These are phyloP conservation scores for Spathaspora arborariae DNA, from an alignment of 805 yeast genomes.

Conservation along the genomic window DNA sequence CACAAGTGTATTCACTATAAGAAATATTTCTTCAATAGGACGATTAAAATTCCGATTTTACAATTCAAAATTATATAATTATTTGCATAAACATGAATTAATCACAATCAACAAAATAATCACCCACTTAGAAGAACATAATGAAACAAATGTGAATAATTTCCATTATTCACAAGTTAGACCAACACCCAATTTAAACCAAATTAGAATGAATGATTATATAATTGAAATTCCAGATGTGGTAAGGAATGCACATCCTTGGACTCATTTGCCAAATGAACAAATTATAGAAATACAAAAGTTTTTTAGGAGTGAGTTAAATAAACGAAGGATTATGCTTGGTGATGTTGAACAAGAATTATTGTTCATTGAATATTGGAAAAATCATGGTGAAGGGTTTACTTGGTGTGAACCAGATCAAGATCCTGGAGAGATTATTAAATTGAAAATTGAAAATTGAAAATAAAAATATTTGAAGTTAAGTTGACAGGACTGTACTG, in stretches of 20 bases:
- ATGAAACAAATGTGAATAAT: constrained; percentile 37
- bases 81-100: constrained; percentile 29
- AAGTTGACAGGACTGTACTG: too few relatives aligned
- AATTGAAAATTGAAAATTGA: constrained; percentile 10
- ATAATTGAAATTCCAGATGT: constrained; percentile 17
- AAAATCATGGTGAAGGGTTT: constrained; percentile 31
- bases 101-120: constrained; percentile 29
- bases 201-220: constrained; percentile 18
- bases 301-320: constrained; percentile 21
- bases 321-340: constrained; percentile 29
- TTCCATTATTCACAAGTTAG: constrained; percentile 33
- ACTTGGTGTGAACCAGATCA: constrained; percentile 46
- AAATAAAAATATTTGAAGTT: too few relatives aligned
- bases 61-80: constrained; percentile 21
- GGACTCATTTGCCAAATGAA: constrained; percentile 2
- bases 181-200: constrained; percentile 13
- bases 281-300: constrained; percentile 12
- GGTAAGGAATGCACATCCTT: neutral
- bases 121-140: constrained; percentile 39
- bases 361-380: constrained; percentile 35
- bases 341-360: constrained; percentile 34
- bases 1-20: constrained; percentile 1
- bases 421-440: constrained; percentile 38
- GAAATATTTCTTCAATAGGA: constrained; percentile 8
- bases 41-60: constrained; percentile 39